Percentiles rank a stretch among this genome's conserved stretches.
Conservation (phyloP, 345 rosid genomes). For the Eucalyptus fibrosa region DNA sequence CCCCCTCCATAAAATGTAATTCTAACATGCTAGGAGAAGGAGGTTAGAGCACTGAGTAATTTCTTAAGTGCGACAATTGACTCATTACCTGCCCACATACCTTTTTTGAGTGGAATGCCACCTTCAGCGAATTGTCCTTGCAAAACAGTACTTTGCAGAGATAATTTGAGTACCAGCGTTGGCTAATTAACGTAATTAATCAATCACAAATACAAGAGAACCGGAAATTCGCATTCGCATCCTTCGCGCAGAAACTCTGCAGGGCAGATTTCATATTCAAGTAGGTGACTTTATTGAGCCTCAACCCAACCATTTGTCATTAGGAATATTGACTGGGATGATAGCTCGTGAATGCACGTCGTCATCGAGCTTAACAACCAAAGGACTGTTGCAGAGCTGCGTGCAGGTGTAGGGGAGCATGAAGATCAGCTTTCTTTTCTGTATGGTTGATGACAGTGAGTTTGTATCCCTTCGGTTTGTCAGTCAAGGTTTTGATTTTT, state of each 20-base stretch:
- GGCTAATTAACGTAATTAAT: not conserved
- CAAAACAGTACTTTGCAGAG: not conserved
- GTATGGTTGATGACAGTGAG: not conserved
- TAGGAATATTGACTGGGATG: not conserved
- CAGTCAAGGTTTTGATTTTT: not conserved
- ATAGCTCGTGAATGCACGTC: not conserved
- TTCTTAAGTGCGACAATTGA: not conserved
- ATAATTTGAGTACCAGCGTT: not conserved
- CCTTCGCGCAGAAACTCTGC: not conserved
- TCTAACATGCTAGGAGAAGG: not conserved
- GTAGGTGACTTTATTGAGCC: not conserved
- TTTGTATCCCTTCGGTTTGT: not conserved
- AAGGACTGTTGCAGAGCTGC: not conserved
- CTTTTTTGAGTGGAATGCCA: not conserved
- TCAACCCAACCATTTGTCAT: not conserved
- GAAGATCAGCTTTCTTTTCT: not conserved
- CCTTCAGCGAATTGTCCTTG: not conserved
- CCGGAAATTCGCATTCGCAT: not conserved
- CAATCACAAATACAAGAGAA: rapidly evolving
- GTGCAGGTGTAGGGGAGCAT: not conserved
- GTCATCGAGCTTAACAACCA: not conserved
- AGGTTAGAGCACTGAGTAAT: not conserved
- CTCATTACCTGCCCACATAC: not conserved
- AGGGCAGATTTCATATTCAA: not conserved
- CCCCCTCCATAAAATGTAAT: not conserved